Conservation (phyloP, 257 asterid genomes). For the Rhazya stricta region DNA sequence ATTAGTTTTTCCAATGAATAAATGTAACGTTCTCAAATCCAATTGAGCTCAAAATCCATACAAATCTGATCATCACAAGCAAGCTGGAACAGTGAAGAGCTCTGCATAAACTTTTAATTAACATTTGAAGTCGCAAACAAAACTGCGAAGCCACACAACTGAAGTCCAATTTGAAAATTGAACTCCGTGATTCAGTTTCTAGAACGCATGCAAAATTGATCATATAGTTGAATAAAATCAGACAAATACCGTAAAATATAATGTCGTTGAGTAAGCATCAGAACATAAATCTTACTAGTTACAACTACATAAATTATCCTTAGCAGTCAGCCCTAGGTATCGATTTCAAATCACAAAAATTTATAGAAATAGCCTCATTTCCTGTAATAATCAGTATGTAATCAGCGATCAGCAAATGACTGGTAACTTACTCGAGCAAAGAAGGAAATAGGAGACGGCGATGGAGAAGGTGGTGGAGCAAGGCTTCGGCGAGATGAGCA, state of each 20-base stretch:
- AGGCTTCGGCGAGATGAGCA: conserved; percentile 65
- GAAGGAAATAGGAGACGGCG: conserved; percentile 86
- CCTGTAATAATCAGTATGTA: neutral
- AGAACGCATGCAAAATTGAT: neutral
- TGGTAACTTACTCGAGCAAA: conserved; percentile 63
- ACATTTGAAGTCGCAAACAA: neutral
- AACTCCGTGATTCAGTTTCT: neutral
- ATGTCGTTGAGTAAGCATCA: neutral
- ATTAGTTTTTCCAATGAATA: neutral
- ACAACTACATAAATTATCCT: too few relatives aligned
- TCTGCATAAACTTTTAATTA: neutral
- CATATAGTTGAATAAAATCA: neutral
- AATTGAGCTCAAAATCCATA: neutral
- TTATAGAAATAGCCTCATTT: neutral
- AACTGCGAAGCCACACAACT: neutral
- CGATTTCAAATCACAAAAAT: neutral
- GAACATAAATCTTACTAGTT: too few relatives aligned
- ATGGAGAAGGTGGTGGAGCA: conserved; percentile 56
- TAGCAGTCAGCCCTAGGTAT: neutral
- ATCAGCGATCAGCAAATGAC: neutral
- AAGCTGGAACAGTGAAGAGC: neutral
- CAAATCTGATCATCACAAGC: neutral
- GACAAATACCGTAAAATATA: too few relatives aligned
- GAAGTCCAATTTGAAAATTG: neutral
- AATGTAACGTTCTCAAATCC: neutral